Base-by-base conservation (phyloP, 208 protist species). In the Crithidia expoeki region DNA sequence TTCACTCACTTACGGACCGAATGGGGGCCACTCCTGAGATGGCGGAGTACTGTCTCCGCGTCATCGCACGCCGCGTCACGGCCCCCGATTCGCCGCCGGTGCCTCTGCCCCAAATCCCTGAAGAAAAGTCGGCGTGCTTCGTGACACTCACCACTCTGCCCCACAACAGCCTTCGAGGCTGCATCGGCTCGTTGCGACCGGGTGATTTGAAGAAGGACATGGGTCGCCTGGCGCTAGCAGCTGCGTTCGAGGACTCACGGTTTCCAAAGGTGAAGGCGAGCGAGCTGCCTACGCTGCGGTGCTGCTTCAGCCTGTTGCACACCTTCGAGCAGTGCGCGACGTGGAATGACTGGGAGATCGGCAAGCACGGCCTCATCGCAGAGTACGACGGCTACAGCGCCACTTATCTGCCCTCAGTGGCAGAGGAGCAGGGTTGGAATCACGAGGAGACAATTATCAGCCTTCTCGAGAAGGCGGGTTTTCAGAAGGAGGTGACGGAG, bases 311-410 rank as follows among this genome's bases (percentile, higher is more conserved):
- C 47, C 66, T 96, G 10, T 74, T 96, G 36, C 88, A 94, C 78
- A 85, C 71, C 44, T 96, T 95, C 66, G 92, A 96, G 73, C 59
- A 70, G 36, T 89, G 84, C 40, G 25, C 44, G 19, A 61, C 71
- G 25, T 96, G 92, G 89, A 77, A 94, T 56, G 87, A 94, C 70
- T 96, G 89, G 88, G 74, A 74, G 30, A 80, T 96, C 62, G 92
- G 92, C 38, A 84, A 71, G 68, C 92, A 96, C 63, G 92, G 92
- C 60, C 86, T 96, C 52, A 58, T 77, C 38, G 84, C 92, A 36
- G 47, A 65, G 23, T 93, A 93, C 77, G 69, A 82, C 33, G 61
- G 53, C 34, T 88, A 90, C 73, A 68, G 79, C 68, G 87, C 86
- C 46, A 96, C 92, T 4, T 96, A 86, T 63, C 74, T 96, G 44